Base-by-base conservation (phyloP, 441 rosid species). In the Aquilaria agallochum region DNA sequence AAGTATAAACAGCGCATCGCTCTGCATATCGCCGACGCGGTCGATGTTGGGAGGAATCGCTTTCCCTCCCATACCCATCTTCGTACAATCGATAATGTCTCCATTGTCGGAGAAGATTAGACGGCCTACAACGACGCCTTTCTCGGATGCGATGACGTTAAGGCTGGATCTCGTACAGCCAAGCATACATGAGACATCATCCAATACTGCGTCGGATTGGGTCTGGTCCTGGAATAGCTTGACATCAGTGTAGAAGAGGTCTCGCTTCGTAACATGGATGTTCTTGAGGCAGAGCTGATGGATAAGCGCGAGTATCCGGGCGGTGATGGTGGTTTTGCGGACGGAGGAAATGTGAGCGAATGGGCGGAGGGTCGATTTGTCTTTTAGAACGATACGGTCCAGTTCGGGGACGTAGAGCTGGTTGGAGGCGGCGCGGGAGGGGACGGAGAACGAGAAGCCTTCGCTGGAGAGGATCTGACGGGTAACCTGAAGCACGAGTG, bases 61-160 rank as follows among this genome's bases (percentile, higher is more conserved):
- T 76, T 94, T 94, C 51, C 97, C 97, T 13, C 96, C 99, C 89
- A 95, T 91, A 7, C 97, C 95, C 97, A 91, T 91, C 71, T 91
- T 91, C 1, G 97, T 95, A 64, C 97, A 91, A 62, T 94, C 96
- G 57, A 94, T 94, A 94, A 94, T 86, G 55, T 95, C 96, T 5
- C 97, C 99, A 20, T 95, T 91, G 65, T 95, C 99, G n/a, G 96
- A 89, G 65, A 95, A 95, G 34, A 88, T 84, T 11, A 95, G 76
- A 55, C 99, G 83, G 42, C 97, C 97, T 11, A 91, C 99, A 2
- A 91, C 97, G 1, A 91, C 97, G 5, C 99, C 97, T 68, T 95
- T 95, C 84, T 95, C 96, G 0, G 97, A 62, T 1, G 97, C 99
- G 14, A 95, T 76, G 20, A 91, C 97, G 30, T 91, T 95, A 63